Percentiles rank a stretch among this genome's conserved stretches.
These are phyloP conservation scores for Lactarius quietus DNA, from an alignment of 768 basidiomycete genomes.

Conservation along the genomic window DNA sequence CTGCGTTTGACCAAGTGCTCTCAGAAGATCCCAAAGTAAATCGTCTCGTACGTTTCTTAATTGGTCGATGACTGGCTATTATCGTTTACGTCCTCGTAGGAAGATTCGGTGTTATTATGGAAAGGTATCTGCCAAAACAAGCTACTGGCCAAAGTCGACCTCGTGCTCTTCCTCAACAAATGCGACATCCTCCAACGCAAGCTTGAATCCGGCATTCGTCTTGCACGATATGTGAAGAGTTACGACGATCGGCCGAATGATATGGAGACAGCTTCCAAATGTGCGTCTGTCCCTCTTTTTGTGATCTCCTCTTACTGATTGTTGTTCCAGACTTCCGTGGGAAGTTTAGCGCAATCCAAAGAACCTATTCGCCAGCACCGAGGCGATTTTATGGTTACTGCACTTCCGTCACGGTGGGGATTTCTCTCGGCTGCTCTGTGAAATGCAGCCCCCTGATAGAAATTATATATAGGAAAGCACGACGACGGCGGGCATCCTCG, in stretches of 20 bases:
- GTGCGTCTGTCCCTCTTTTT: conserved; percentile 41
- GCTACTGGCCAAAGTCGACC: conserved; percentile 67
- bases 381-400: conserved; percentile 77
- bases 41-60: conserved; percentile 21
- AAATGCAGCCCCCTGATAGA: neutral
- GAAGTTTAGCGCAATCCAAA: conserved; percentile 72
- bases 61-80: conserved; percentile 2
- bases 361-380: conserved; percentile 70
- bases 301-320: neutral
- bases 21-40: conserved; percentile 50
- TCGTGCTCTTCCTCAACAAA: conserved; percentile 82
- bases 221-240: conserved; percentile 63
- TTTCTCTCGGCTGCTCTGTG: neutral
- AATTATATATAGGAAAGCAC: conserved; percentile 51
- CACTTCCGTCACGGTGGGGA: conserved; percentile 65
- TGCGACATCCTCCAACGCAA: conserved; percentile 76
- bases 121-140: conserved; percentile 68
- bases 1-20: conserved; percentile 81
- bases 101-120: conserved; percentile 79
- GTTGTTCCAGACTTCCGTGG: conserved; percentile 51
- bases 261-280: conserved; percentile 70
- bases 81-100: conserved; percentile 33
- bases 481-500: conserved; percentile 73
- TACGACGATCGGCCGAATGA: conserved; percentile 79
- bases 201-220: conserved; percentile 68